Conservation (phyloP, 495 filamentous ascomycete genomes). For the Penicillium angulare region DNA sequence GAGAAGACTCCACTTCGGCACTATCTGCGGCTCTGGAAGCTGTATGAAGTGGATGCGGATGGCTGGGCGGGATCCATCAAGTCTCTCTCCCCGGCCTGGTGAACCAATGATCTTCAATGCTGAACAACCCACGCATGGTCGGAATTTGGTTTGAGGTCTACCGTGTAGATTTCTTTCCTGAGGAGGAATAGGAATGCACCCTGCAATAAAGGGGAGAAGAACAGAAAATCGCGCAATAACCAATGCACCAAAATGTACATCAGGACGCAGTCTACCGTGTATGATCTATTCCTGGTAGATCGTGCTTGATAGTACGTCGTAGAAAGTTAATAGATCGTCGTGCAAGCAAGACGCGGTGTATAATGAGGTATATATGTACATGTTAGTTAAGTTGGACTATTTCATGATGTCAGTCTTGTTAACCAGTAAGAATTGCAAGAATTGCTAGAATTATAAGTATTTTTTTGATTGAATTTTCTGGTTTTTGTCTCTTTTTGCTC, state of each 20-base stretch:
- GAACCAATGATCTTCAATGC: too few species aligned
- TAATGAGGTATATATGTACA: too few species aligned
- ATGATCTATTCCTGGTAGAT: neutral
- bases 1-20: conserved; percentile 27
- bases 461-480: too few species aligned
- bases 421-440: too few species aligned
- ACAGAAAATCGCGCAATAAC: conserved; percentile 4
- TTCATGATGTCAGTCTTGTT: too few species aligned
- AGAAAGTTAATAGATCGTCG: neutral
- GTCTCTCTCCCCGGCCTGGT: conserved; percentile 22
- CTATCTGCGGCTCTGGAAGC: conserved; percentile 33
- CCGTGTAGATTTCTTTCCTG: conserved; percentile 19
- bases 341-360: neutral
- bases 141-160: conserved; percentile 22
- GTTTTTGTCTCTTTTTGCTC: too few species aligned
- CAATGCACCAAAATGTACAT: too few species aligned
- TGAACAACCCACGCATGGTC: conserved; percentile 15
- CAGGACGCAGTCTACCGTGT: conserved; percentile 8
- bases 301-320: neutral
- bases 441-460: too few species aligned
- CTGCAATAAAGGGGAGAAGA: neutral
- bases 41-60: conserved; percentile 22
- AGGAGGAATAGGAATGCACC: conserved; percentile 5
- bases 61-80: conserved; percentile 7
- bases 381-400: too few species aligned